Evolutionary conservation across 1,284 basidiomycete genomes (phyloP).

Genomic region (Mycena citricolor): DNA sequence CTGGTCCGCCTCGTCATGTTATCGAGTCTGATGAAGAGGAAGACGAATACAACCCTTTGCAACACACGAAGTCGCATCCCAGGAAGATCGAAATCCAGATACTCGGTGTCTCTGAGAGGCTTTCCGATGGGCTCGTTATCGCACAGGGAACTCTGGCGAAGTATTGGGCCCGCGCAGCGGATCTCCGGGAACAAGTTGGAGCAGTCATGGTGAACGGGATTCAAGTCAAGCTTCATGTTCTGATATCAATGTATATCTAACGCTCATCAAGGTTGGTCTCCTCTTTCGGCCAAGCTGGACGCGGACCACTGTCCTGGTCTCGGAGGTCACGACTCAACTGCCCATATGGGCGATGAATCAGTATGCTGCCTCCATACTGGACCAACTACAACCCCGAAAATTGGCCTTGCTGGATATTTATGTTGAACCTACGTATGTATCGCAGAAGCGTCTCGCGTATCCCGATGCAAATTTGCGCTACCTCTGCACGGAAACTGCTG

Average conservation of each 20-base stretch:
- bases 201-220: constrained; percentile 45
- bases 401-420: constrained; percentile 56
- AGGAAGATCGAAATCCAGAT: constrained; percentile 39
- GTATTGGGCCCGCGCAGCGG: constrained; percentile 50
- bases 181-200: constrained; percentile 52
- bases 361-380: constrained; percentile 46
- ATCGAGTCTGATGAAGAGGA: constrained; percentile 69
- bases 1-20: constrained; percentile 55
- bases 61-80: constrained; percentile 14
- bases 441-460: constrained; percentile 34
- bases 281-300: constrained; percentile 53
- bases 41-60: constrained; percentile 54
- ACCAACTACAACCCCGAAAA: constrained; percentile 44
- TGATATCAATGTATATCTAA: background rate
- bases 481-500: constrained; percentile 39
- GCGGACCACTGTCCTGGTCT: constrained; percentile 46
- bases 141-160: constrained; percentile 47
- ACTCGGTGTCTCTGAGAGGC: constrained; percentile 34
- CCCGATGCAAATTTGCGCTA: constrained; percentile 56
- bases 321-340: constrained; percentile 49
- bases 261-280: constrained; percentile 45
- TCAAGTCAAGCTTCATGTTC: no score
- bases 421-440: constrained; percentile 49
- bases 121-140: constrained; percentile 39
- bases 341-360: constrained; percentile 52